Conservation (phyloP, 805 yeast species). For the Starmerella riodocensis region DNA sequence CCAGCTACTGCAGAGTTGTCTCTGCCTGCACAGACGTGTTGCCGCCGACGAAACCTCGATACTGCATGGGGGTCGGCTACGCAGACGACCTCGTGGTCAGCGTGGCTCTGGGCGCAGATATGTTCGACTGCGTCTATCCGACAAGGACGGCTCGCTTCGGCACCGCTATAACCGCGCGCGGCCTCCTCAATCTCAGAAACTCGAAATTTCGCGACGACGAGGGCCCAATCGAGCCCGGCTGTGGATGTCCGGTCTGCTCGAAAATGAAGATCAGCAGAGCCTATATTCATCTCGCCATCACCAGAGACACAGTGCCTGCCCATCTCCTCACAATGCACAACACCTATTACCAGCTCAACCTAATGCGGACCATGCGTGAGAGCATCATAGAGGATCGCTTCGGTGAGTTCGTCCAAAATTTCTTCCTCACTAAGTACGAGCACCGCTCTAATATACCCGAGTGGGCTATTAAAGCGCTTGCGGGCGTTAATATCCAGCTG, state of each 20-base stretch:
- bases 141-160: slow-evolving; percentile 36
- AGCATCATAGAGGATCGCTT: slow-evolving; percentile 31
- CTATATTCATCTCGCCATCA: slow-evolving; percentile 27
- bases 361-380: slow-evolving; percentile 31
- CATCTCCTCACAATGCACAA: slow-evolving; percentile 34
- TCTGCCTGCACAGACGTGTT: slow-evolving; percentile 31
- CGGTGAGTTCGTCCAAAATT: slow-evolving; percentile 29
- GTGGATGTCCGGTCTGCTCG: slow-evolving; percentile 33
- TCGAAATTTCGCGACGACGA: slow-evolving; percentile 28
- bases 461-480: slow-evolving; percentile 35
- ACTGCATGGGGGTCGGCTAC: slow-evolving; percentile 38
- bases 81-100: slow-evolving; percentile 36
- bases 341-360: slow-evolving; percentile 32
- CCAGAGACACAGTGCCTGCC: slow-evolving; percentile 35
- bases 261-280: slow-evolving; percentile 32
- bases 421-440: slow-evolving; percentile 28
- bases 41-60: slow-evolving; percentile 33
- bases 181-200: slow-evolving; percentile 29
- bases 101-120: slow-evolving; percentile 36
- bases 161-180: slow-evolving; percentile 32
- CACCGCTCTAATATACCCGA: slow-evolving; percentile 25
- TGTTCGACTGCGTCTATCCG: slow-evolving; percentile 37
- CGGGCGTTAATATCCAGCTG: slow-evolving; percentile 28
- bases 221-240: slow-evolving; percentile 30
- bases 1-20: slow-evolving; percentile 31